Evolutionary conservation across 208 protist genomes (phyloP).

Genomic region (Wallacemonas sp.): DNA sequence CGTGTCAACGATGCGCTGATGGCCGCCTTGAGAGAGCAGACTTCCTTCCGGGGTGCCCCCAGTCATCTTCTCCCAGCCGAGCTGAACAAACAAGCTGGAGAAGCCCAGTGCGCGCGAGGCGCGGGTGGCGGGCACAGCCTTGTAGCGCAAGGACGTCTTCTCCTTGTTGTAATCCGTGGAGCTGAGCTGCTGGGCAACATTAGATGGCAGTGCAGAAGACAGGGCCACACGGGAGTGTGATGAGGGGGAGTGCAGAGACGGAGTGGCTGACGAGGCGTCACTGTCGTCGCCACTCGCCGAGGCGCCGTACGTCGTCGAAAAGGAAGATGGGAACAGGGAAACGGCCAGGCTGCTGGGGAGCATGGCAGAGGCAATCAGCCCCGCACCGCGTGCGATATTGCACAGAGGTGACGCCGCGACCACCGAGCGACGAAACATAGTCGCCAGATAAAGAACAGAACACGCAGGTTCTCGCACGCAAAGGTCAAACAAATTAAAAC

Average conservation of each 20-base stretch:
- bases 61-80: constrained; percentile 65
- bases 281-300: too few species aligned
- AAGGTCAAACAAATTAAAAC: too few species aligned
- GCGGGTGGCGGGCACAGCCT: constrained; percentile 62
- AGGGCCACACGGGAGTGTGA: neutral
- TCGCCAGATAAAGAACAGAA: neutral
- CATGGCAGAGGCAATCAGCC: constrained; percentile 34
- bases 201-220: neutral
- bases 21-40: constrained; percentile 42
- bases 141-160: constrained; percentile 33
- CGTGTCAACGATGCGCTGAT: constrained; percentile 90
- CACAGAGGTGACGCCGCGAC: constrained; percentile 24
- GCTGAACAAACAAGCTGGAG: constrained; percentile 61
- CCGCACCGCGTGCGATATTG: constrained; percentile 58
- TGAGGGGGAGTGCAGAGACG: neutral
- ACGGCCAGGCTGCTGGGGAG: constrained; percentile 14
- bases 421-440: constrained; percentile 22
- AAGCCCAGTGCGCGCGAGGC: constrained; percentile 61
- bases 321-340: constrained; percentile 4
- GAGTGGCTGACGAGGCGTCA: neutral
- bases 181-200: constrained; percentile 6
- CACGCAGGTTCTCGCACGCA: too few species aligned
- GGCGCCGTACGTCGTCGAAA: too few species aligned
- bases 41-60: constrained; percentile 29
- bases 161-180: constrained; percentile 2